Evolutionary conservation across 352 stramenopile species (phyloP).

Genomic region (Ophiocytium majus): DNA sequence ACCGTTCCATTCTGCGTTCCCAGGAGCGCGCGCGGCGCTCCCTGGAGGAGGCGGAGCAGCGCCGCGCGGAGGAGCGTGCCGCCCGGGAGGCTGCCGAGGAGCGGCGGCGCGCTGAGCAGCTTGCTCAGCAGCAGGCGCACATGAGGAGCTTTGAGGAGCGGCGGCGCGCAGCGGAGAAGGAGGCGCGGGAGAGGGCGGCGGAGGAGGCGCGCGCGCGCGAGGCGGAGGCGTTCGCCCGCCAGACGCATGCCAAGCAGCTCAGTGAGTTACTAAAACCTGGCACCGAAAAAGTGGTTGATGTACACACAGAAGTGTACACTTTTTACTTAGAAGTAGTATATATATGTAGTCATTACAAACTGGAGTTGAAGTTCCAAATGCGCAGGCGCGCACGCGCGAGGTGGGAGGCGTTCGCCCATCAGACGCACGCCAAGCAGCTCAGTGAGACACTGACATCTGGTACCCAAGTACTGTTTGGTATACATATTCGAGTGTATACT

Average conservation of each 20-base stretch:
- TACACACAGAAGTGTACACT: no score
- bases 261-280: no score
- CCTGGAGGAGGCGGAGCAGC: background rate
- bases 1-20: no score
- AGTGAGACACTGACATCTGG: no score
- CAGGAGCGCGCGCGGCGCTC: background rate
- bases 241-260: background rate
- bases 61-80: background rate
- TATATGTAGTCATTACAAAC: no score
- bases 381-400: no score
- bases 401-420: background rate
- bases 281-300: no score
- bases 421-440: background rate
- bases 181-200: background rate
- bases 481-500: no score
- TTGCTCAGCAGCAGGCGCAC: background rate
- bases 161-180: background rate
- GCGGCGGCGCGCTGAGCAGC: background rate
- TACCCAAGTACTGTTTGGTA: no score
- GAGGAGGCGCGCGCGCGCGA: background rate
- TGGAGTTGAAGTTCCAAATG: no score
- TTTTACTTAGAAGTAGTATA: no score
- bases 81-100: background rate
- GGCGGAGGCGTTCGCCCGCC: background rate
- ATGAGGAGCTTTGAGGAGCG: background rate